Evolutionary conservation across 169 alveolate species (phyloP).

Genomic region (Plasmodium vinckei): DNA sequence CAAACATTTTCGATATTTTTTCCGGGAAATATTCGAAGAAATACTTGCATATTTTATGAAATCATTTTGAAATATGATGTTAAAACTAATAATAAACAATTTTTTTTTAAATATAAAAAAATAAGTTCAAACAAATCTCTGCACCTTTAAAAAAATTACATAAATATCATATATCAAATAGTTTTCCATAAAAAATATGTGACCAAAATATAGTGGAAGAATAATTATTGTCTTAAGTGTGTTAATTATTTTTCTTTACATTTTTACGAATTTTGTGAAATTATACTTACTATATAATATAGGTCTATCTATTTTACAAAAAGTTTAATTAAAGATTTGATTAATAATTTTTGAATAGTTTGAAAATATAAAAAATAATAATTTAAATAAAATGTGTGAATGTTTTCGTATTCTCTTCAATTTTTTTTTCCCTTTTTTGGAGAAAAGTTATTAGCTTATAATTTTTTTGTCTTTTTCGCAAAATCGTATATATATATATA

Average conservation of each 20-base stretch:
- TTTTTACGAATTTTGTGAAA: background rate
- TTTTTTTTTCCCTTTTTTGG: too few relatives aligned
- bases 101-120: background rate
- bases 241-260: background rate
- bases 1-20: background rate
- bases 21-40: background rate
- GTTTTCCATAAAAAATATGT: too few relatives aligned
- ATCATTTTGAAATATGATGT: constrained; percentile 6
- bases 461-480: background rate
- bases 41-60: background rate
- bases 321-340: too few relatives aligned
- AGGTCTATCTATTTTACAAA: too few relatives aligned
- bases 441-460: background rate
- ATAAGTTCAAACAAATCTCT: background rate
- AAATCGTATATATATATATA: background rate
- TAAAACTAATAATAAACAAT: constrained; percentile 2
- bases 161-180: too few relatives aligned
- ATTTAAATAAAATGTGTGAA: too few relatives aligned
- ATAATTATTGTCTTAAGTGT: too few relatives aligned
- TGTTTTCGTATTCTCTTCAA: too few relatives aligned
- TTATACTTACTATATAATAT: background rate
- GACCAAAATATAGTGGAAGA: too few relatives aligned
- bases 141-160: too few relatives aligned
- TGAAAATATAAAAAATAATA: too few relatives aligned
- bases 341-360: too few relatives aligned